Evolutionary conservation across 1,284 basidiomycete genomes (phyloP), one percentile per base, ranked within the genome.

Genomic region (Ustilago crameri): DNA sequence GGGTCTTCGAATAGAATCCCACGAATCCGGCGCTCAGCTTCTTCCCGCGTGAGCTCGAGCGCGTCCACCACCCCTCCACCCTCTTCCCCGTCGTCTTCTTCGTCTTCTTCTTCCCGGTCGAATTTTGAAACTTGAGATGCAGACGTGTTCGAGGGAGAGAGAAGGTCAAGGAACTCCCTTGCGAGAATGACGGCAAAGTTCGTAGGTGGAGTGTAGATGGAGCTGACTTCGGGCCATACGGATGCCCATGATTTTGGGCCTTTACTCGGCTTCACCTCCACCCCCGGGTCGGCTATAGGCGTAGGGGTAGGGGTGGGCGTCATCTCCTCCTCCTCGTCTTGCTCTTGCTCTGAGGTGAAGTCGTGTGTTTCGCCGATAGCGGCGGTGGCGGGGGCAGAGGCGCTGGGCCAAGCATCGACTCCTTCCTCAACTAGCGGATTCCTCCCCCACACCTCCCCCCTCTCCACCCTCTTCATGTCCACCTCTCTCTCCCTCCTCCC

Each of bases 1-100:
- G n/a, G 9, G 12, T 24, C 34, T 10, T 56, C 45, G 40, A 64
- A 64, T 34, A 64, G 9, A n/a, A 64, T 58, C 40, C 51, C 5
- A n/a, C 61, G 3, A 26, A 64, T 27, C 30, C 61, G 15, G 14
- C 10, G 1, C 27, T 64, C 61, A 0, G 61, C 61, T n/a, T 64
- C 61, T 15, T 53, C 61, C 18, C 44, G n/a, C n/a, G 61, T 63
- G 34, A 63, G 20, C 38, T 62, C 48, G 0, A 62, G 24, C 3
- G 35, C 50, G 4, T 27, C 47, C 10, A 42, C 26, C 47, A 26
- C n/a, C 2, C 12, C 46, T 14, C 17, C 49, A 5, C 15, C 50
- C 9, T 23, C 27, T 2, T 22, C 50, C 22, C 38, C 51, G 9
- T 34, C 40, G 15, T 34, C 53, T 26, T 54, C 43, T 22, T 22